Evolutionary conservation across 2,329 filamentous ascomycete genomes (phyloP), one percentile per base, ranked within the genome.

Genomic region (Myriosclerotinia scirpicola): DNA sequence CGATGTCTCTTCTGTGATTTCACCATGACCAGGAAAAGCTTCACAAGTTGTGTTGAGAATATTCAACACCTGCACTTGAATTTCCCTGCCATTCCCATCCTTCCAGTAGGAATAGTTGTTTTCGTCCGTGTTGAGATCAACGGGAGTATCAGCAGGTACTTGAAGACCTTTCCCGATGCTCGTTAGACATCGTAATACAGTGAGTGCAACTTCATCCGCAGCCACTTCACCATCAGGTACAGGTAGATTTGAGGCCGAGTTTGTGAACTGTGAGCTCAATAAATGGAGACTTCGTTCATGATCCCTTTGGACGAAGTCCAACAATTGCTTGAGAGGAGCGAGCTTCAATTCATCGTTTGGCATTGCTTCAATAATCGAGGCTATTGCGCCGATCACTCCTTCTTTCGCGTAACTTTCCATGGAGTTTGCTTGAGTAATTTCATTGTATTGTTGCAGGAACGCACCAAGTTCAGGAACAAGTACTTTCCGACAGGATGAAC

Each of bases 151-250:
- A 12, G 85, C 82, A 0, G 87, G 86, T 14, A 85, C 84, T 77
- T 93, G 90, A 36, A 92, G 80, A 5, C 89, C 89, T 74, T 87
- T 90, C 0, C 88, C 91, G 71, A 93, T 87, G 67, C 84, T 87
- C 3, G 84, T 81, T 6, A 96, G 80, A 72, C 89, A 93, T 69
- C 88, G 83, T 62, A 95, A 79, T 2, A 88, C 84, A 76, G 70
- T 56, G 17, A 75, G 63, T 34, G 72, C 74, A 22, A 80, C 76
- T 67, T 79, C 76, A 52, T 81, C 78, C 20, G 75, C 68, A 54
- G 44, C 12, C 17, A 26, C 22, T 38, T 46, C 42, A 8, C 20
- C 36, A 26, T 63, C 38, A 5, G 56, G 52, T 6, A 50, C 40
- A 4, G 22, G 42, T 34, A n/a, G n/a, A 56, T 59, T 54, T 14